These are phyloP conservation scores for Astrothelium subdiscretum DNA, from an alignment of 495 filamentous ascomycete species.

Conservation along the genomic window DNA sequence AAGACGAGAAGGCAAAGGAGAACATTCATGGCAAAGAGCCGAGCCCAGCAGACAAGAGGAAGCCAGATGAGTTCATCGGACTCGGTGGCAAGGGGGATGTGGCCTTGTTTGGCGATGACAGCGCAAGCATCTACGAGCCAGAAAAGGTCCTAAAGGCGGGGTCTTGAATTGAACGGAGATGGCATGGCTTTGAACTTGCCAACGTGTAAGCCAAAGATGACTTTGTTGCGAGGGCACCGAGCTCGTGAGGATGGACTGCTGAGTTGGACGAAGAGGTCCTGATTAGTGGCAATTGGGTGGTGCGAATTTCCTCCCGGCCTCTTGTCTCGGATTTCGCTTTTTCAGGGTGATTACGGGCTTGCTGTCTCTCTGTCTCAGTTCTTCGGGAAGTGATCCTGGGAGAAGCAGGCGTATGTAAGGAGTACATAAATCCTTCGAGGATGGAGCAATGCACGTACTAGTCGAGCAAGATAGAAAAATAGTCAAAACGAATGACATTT, in stretches of 20 bases:
- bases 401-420: background rate
- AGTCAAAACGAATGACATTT: background rate
- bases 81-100: constrained; percentile 78
- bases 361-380: too few relatives aligned
- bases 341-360: too few relatives aligned
- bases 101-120: constrained; percentile 55
- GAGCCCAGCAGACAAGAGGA: constrained; percentile 50
- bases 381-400: background rate
- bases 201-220: too few relatives aligned
- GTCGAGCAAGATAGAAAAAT: background rate
- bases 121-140: constrained; percentile 33
- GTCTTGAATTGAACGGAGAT: background rate
- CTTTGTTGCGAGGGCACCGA: background rate
- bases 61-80: constrained; percentile 63
- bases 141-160: constrained; percentile 12
- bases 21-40: constrained; percentile 37
- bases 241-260: background rate
- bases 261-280: background rate
- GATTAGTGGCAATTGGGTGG: background rate
- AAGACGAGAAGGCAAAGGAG: constrained; percentile 5
- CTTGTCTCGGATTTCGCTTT: background rate
- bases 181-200: background rate
- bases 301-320: background rate
- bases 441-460: background rate
- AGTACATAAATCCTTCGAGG: background rate